Evolutionary conservation across 768 basidiomycete genomes (phyloP), one percentile per base, ranked within the genome.

Genomic region (Tulasnella sp.): DNA sequence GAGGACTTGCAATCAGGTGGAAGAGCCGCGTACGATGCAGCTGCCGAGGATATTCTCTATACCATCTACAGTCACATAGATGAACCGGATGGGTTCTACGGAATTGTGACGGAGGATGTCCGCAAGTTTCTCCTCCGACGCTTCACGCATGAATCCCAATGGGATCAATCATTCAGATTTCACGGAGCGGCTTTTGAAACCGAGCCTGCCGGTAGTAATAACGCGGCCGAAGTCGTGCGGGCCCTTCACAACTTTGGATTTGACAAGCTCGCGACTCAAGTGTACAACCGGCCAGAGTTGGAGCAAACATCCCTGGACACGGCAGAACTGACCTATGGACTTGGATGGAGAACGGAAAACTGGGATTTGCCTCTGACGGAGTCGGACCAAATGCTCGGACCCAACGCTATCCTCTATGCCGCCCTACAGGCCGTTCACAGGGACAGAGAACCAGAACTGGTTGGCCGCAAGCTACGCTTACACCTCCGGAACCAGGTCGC

Each of bases 11-110:
- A 4, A 11, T 26, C 44, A 29, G 32, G 29, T 32, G 36, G 65
- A 62, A 29, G 73, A 26, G 68, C 70, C 2, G 81, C 84, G 1
- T 47, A 59, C 44, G 70, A 71, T 34, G 29, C 52, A 36, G 26
- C 29, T 6, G 42, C 70, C 7, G 74, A 74, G 39, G 82, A 90
- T 72, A 83, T 95, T 32, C 81, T 98, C 26, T 98, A 94, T 81
- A 90, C 90, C 66, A 94, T 98, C 66, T 99, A 98, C 77, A 88
- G 89, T 69, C 90, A 94, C 76, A 94, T 99, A 73, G 95, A 97
- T 77, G 97, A 99, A 78, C 95, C 95, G 0, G 97, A 99, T 76
- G 95, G 97, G 1, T 99, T 99, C 79, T 99, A 99, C 79, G 94
- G 94, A 5, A 94, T 98, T 73, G 84, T 89, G 74, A 88, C 90